phyloP scores from a whole-genome alignment of 2,329 filamentous ascomycete genomes.

The Chaetomium globosum region DNA sequence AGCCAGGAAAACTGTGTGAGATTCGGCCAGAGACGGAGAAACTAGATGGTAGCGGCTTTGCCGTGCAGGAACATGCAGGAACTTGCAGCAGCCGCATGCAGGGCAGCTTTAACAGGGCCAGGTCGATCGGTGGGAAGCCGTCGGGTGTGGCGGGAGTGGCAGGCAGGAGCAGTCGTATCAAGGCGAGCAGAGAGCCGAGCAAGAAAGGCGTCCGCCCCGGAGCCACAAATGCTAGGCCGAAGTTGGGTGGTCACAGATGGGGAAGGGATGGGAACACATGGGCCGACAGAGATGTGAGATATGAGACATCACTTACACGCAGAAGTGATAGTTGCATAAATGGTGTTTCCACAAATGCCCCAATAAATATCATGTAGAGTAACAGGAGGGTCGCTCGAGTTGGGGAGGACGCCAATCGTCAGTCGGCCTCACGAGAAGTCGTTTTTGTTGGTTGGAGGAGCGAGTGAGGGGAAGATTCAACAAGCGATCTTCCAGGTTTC shows the following conservation, averaged over 20 bases:
- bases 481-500: constrained; percentile 17
- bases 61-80: constrained; percentile 35
- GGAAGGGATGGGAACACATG: background rate
- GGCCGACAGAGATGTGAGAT: constrained; percentile 12
- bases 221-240: background rate
- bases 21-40: constrained; percentile 25
- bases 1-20: constrained; percentile 18
- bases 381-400: background rate
- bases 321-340: constrained; percentile 23
- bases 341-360: constrained; percentile 14
- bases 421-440: constrained; percentile 24
- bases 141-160: constrained; percentile 2
- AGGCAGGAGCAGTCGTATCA: background rate
- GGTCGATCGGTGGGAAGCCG: constrained; percentile 13
- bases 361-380: constrained; percentile 18
- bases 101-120: constrained; percentile 20
- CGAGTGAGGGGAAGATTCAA: constrained; percentile 24
- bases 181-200: constrained; percentile 6
- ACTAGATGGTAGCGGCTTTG: constrained; percentile 25
- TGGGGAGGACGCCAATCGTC: constrained; percentile 4
- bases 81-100: constrained; percentile 39
- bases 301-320: constrained; percentile 25
- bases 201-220: background rate
- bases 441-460: background rate
- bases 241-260: background rate